These are phyloP conservation scores for Colletotrichum graminicola DNA, from an alignment of 2,329 filamentous ascomycete genomes.

Conservation along the genomic window DNA sequence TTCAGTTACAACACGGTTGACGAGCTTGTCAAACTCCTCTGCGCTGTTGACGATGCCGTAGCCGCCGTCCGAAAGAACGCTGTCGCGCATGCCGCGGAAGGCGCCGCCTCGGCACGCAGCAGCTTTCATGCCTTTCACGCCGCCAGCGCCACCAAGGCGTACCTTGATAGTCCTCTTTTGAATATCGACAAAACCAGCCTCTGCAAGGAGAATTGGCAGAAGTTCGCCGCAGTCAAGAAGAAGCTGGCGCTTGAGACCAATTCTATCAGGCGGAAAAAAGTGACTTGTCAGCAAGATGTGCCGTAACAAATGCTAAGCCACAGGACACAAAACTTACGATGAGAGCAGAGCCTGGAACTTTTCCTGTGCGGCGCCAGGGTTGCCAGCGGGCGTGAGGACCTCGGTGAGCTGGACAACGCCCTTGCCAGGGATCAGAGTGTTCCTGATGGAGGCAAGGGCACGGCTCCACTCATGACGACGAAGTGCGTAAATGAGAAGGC, in stretches of 20 bases:
- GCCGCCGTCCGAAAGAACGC: not conserved
- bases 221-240: constrained; percentile 6
- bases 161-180: not conserved
- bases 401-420: constrained; percentile 9
- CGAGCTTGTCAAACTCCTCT: not conserved
- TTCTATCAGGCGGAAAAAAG: not conserved
- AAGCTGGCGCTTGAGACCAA: constrained; percentile 8
- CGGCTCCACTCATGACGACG: constrained; percentile 8
- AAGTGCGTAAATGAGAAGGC: constrained; percentile 4
- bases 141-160: not conserved
- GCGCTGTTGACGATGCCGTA: not conserved
- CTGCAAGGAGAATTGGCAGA: not conserved
- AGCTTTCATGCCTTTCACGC: not conserved
- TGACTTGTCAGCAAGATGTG: not conserved
- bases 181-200: constrained; percentile 1
- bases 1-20: not conserved
- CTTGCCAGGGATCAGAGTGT: constrained; percentile 6
- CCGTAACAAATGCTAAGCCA: not conserved
- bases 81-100: constrained; percentile 9
- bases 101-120: constrained; percentile 5
- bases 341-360: constrained; percentile 5
- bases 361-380: constrained; percentile 2
- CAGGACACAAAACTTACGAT: not conserved
- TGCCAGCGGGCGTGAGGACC: not conserved
- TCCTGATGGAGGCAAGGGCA: not conserved